Evolutionary conservation across 352 stramenopile genomes (phyloP).

Genomic region (Pythium rishiriense): DNA sequence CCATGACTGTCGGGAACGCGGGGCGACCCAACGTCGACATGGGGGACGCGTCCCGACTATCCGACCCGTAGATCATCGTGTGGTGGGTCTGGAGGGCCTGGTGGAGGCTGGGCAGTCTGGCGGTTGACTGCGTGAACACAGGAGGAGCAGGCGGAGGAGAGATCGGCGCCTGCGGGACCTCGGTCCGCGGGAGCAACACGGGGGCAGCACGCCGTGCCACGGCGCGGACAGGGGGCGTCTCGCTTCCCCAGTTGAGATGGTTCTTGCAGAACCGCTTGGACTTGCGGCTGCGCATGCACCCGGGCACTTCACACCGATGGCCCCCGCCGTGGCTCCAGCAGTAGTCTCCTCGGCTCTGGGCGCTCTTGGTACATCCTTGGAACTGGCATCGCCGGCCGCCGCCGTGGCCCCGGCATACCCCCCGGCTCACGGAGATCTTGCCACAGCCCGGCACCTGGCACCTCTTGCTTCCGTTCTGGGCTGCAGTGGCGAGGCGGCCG

Average conservation of each 20-base stretch:
- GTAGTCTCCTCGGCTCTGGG: constrained; percentile 58
- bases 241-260: constrained; percentile 38
- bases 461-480: constrained; percentile 36
- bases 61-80: neutral
- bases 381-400: constrained; percentile 60
- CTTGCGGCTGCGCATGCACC: constrained; percentile 63
- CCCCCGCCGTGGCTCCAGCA: constrained; percentile 69
- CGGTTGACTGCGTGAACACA: neutral
- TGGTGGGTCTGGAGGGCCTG: neutral
- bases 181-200: neutral
- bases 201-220: neutral
- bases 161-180: neutral
- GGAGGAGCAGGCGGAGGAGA: neutral
- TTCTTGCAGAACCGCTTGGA: constrained; percentile 64
- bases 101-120: neutral
- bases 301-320: constrained; percentile 56
- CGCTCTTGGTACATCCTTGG: constrained; percentile 47
- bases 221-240: neutral
- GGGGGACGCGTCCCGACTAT: neutral
- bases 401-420: constrained; percentile 61
- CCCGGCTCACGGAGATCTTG: constrained; percentile 63
- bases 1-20: neutral
- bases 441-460: constrained; percentile 55
- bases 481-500: neutral
- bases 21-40: neutral